Conservation (phyloP, 75 land plant genomes). For the Selaginella tamariscina region DNA sequence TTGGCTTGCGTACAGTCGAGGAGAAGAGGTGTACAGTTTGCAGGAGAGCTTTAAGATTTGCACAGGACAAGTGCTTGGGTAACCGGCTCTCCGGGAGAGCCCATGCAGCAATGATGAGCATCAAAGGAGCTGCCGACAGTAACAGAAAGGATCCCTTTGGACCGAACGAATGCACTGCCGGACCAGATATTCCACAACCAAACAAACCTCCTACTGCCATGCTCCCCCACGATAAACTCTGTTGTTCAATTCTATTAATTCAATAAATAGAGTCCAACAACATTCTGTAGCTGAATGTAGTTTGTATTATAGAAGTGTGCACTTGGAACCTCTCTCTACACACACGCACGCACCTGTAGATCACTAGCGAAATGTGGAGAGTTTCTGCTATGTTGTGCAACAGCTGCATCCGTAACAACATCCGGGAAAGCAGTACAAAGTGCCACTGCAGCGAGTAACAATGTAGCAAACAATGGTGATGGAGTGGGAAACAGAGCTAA, state of each 20-base stretch:
- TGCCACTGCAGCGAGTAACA: constrained; percentile 17
- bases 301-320: no score
- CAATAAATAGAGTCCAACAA: no score
- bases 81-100: constrained; percentile 18
- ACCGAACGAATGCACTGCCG: constrained; percentile 26
- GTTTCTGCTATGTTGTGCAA: constrained; percentile 26
- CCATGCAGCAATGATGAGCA: constrained; percentile 25
- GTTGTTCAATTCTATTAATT: no score
- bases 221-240: constrained; percentile 33
- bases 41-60: constrained; percentile 17
- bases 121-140: constrained; percentile 21
- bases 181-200: constrained; percentile 26
- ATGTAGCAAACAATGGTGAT: constrained; percentile 19
- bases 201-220: constrained; percentile 24
- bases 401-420: constrained; percentile 27
- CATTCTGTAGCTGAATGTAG: no score
- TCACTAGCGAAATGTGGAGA: constrained; percentile 26
- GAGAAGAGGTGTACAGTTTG: constrained; percentile 17
- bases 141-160: constrained; percentile 22
- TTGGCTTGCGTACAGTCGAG: constrained; percentile 17
- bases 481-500: constrained; percentile 16
- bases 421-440: constrained; percentile 28
- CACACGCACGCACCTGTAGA: constrained; percentile 19
- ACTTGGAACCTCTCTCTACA: no score
- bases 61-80: background rate